Conservation (phyloP, 1,139 yeast species). For the Yamadazyma membranifaciens region DNA sequence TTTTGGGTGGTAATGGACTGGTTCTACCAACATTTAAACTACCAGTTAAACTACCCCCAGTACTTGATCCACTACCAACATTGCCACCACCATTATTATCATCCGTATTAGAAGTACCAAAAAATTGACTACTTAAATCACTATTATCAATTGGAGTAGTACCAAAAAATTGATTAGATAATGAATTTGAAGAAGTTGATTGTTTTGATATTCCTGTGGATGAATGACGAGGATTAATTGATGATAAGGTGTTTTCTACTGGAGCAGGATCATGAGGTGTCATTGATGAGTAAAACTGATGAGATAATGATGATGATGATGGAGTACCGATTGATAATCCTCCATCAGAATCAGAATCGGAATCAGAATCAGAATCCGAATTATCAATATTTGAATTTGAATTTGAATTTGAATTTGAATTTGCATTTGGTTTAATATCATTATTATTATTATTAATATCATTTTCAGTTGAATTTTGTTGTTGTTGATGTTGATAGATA, state of each 20-base stretch:
- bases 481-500: neutral
- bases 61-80: neutral
- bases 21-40: constrained; percentile 20
- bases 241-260: constrained; percentile 23
- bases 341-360: constrained; percentile 26
- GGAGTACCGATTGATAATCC: constrained; percentile 43
- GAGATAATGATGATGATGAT: constrained; percentile 45
- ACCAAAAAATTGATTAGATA: constrained; percentile 34
- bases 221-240: constrained; percentile 36
- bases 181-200: constrained; percentile 41
- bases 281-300: constrained; percentile 38
- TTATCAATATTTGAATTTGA: neutral
- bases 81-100: neutral
- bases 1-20: constrained; percentile 46
- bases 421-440: neutral
- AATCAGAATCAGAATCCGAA: constrained; percentile 12
- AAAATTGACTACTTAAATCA: constrained; percentile 21
- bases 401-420: neutral
- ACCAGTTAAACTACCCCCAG: neutral
- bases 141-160: constrained; percentile 14
- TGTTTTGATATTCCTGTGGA: constrained; percentile 39
- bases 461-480: neutral
- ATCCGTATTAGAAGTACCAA: constrained; percentile 3
- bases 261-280: constrained; percentile 28
- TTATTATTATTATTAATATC: neutral